Evolutionary conservation across 805 yeast genomes (phyloP).

Genomic region (Kazachstania psychrophila): DNA sequence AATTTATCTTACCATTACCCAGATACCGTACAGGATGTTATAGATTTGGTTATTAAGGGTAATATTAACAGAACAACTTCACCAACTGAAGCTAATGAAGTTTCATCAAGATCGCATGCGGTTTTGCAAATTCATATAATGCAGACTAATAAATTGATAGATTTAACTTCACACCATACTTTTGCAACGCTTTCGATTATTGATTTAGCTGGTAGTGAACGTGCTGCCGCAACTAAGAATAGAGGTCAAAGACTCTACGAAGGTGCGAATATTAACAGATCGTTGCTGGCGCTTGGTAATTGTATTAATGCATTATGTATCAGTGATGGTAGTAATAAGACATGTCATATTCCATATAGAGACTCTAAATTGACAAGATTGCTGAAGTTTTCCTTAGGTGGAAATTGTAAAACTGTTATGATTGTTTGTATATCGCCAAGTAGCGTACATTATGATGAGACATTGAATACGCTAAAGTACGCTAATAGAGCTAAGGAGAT

Average conservation of each 20-base stretch:
- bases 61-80: constrained; percentile 72
- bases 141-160: constrained; percentile 48
- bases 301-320: constrained; percentile 90
- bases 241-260: constrained; percentile 74
- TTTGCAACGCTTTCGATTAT: constrained; percentile 79
- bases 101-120: constrained; percentile 90
- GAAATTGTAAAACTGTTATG: constrained; percentile 93
- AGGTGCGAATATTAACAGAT: constrained; percentile 89
- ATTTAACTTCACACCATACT: constrained; percentile 55
- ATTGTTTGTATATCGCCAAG: constrained; percentile 90
- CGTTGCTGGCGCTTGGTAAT: constrained; percentile 81
- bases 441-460: constrained; percentile 82
- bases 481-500: constrained; percentile 89
- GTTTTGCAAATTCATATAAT: constrained; percentile 72
- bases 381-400: constrained; percentile 82
- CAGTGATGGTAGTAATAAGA: constrained; percentile 44
- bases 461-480: constrained; percentile 80
- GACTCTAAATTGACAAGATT: constrained; percentile 84
- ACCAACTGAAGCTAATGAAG: constrained; percentile 84
- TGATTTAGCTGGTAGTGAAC: constrained; percentile 90
- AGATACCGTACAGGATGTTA: constrained; percentile 54
- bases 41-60: constrained; percentile 67
- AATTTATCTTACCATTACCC: constrained; percentile 62
- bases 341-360: constrained; percentile 74
- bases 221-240: constrained; percentile 85